Evolutionary conservation across 352 stramenopile species (phyloP).

Genomic region (Pythium dissotocum): DNA sequence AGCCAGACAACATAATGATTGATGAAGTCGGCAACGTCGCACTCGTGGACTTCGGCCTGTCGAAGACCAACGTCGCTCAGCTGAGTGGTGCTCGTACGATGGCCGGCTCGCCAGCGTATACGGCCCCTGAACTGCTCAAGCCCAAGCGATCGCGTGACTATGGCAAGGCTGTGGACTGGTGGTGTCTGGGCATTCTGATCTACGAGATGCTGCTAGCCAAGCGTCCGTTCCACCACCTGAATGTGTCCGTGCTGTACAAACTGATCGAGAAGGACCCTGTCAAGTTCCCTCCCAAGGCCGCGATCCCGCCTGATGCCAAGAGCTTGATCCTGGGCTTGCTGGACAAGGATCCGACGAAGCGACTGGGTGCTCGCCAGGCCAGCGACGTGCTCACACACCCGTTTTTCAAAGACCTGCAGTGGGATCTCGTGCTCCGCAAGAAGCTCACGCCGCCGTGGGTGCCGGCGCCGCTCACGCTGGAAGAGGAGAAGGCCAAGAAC

Average conservation of each 20-base stretch:
- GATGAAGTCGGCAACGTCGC: conserved; percentile 93
- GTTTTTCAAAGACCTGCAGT: conserved; percentile 54
- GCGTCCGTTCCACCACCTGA: conserved; percentile 90
- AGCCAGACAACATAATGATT: conserved; percentile 96
- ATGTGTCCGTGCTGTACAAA: conserved; percentile 91
- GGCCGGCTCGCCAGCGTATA: conserved; percentile 83
- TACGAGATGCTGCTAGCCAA: conserved; percentile 93
- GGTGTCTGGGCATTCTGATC: conserved; percentile 87
- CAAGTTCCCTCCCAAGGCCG: conserved; percentile 81
- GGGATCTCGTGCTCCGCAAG: conserved; percentile 74
- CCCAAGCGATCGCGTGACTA: conserved; percentile 85
- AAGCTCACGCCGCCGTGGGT: conserved; percentile 79
- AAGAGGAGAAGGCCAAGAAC: conserved; percentile 75
- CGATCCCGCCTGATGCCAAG: conserved; percentile 65
- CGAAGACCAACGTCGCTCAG: conserved; percentile 90
- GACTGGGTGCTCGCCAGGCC: conserved; percentile 68
- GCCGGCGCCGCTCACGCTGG: conserved; percentile 62
- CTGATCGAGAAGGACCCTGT: conserved; percentile 89
- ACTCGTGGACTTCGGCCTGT: conserved; percentile 94
- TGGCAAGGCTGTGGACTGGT: conserved; percentile 87
- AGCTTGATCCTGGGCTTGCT: conserved; percentile 76
- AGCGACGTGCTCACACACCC: conserved; percentile 80
- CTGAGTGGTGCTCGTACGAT: conserved; percentile 84
- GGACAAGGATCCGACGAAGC: conserved; percentile 84
- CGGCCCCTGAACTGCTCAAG: conserved; percentile 78